A percentile compares a stretch with the other conserved stretches of the same genome.
phyloP scores from a whole-genome alignment of 2,329 filamentous ascomycete genomes.

The Emericellopsis cladophorae region DNA sequence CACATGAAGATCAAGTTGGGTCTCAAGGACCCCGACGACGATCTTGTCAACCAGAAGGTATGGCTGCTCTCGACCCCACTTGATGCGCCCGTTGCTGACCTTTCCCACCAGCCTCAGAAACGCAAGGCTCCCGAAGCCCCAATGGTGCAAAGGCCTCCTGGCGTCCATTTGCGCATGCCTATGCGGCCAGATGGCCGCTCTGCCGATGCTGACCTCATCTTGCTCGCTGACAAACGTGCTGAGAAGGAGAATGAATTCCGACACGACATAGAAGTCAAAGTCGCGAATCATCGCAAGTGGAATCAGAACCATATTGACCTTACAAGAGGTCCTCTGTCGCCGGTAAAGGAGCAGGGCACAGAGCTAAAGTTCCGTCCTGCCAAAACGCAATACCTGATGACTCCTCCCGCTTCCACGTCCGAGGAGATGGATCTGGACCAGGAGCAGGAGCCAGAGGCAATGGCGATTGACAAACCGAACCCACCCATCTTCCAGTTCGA shows the following conservation, averaged over 20 bases:
- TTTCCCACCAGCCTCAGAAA: constrained; percentile 44
- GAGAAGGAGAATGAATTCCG: constrained; percentile 75
- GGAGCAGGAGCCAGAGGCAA: constrained; percentile 29
- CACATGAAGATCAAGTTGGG: constrained; percentile 77
- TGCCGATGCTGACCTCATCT: constrained; percentile 66
- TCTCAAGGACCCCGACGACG: constrained; percentile 88
- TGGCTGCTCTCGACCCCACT: constrained; percentile 13
- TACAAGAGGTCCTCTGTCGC: constrained; percentile 74
- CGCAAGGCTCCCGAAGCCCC: constrained; percentile 51
- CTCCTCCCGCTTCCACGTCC: constrained; percentile 44
- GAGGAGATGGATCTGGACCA: constrained; percentile 43
- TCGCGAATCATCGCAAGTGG: constrained; percentile 82
- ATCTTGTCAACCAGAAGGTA: constrained; percentile 90
- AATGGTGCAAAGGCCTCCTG: constrained; percentile 46
- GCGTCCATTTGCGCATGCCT: constrained; percentile 55
- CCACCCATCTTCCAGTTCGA: constrained; percentile 31
- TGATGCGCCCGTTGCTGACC: constrained; percentile 6
- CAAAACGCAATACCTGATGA: constrained; percentile 59
- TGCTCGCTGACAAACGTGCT: constrained; percentile 62
- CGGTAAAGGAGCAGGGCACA: constrained; percentile 51
- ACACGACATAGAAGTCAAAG: constrained; percentile 73
- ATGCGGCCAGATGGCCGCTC: constrained; percentile 57
- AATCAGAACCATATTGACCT: constrained; percentile 82
- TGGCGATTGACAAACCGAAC: constrained; percentile 20
- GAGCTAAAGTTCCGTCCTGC: constrained; percentile 57